Evolutionary conservation across 768 basidiomycete species (phyloP), one percentile per base, ranked within the genome.

Genomic region (Boletus edulis): DNA sequence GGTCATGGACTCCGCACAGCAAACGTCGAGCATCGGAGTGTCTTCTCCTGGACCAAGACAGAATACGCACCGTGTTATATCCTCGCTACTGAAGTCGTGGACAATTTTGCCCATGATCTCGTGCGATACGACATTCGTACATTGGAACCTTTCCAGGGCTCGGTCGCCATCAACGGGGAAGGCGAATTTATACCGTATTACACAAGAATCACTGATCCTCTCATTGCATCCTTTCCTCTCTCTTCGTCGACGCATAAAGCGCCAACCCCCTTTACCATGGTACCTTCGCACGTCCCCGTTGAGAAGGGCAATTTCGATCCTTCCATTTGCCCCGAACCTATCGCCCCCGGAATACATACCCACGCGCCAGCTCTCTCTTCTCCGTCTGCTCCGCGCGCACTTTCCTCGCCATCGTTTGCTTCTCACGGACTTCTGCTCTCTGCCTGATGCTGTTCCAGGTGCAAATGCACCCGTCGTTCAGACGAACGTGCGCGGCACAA

Each of bases 41-140:
- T 96, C 46, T 95, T 96, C 64, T 87, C 87, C 40, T 97, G 92
- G 91, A 76, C 85, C 48, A 77, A 71, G 32, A 81, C 75, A 52
- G 90, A 93, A 57, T 77, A 83, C 1, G 84, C 93, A 4, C 90
- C 93, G 38, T 98, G 96, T 72, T 98, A 89, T 70, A 87, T 99
- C 63, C 70, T 99, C 22, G 95, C 94, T 3, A 82, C 98, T 78
- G 97, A 99, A 75, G 97, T 99, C 34, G 81, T 97, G 89, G 96
- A 98, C 72, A 99, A 99, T 71, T 96, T 98, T 63, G 88, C 94
- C 1, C 96, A 98, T 67, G 97, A 99, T 66, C 80, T 96, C 63
- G 80, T 99, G 40, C 89, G 96, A 34, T 98, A 98, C 65, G 88
- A 95, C 66, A 73, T 89, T 43, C 74, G 78, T 27, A 91, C 89